phyloP scores from a whole-genome alignment of 352 stramenopile species.

The Pythium phragmiticola region DNA sequence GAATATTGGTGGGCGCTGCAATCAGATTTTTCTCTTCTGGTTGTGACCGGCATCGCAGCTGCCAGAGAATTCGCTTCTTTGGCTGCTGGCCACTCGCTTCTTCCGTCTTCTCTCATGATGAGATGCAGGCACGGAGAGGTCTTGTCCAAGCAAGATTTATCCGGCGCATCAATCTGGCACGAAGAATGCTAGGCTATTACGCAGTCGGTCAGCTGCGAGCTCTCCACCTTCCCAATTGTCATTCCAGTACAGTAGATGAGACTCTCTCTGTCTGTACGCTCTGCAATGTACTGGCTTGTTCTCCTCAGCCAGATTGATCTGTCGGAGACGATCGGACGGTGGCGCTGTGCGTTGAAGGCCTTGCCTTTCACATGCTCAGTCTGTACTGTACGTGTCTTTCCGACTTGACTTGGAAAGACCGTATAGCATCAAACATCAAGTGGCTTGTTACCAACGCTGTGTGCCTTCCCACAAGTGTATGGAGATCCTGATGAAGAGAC shows the following conservation, averaged over 20 bases:
- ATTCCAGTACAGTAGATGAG: too few species aligned
- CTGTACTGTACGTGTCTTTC: background rate
- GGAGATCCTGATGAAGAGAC: background rate
- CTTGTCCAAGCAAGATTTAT: background rate
- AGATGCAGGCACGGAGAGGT: background rate
- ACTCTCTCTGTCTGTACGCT: too few species aligned
- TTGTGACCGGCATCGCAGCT: slow-evolving; percentile 11
- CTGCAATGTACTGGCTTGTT: too few species aligned
- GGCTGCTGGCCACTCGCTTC: background rate
- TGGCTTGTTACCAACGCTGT: background rate
- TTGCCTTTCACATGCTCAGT: too few species aligned
- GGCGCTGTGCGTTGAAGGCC: too few species aligned
- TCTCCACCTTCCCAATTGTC: too few species aligned
- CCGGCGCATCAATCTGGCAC: too few species aligned
- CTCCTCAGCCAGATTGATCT: too few species aligned
- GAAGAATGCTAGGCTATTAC: too few species aligned
- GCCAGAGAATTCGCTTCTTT: slow-evolving; percentile 9
- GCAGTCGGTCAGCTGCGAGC: too few species aligned
- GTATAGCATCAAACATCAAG: background rate
- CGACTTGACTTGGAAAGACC: background rate
- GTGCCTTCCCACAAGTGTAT: background rate
- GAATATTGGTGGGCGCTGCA: slow-evolving; percentile 10
- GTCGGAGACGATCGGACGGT: too few species aligned
- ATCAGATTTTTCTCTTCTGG: slow-evolving; percentile 25
- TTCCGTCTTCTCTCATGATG: background rate